phyloP scores from a whole-genome alignment of 345 rosid species.

The Murraya koenigii region DNA sequence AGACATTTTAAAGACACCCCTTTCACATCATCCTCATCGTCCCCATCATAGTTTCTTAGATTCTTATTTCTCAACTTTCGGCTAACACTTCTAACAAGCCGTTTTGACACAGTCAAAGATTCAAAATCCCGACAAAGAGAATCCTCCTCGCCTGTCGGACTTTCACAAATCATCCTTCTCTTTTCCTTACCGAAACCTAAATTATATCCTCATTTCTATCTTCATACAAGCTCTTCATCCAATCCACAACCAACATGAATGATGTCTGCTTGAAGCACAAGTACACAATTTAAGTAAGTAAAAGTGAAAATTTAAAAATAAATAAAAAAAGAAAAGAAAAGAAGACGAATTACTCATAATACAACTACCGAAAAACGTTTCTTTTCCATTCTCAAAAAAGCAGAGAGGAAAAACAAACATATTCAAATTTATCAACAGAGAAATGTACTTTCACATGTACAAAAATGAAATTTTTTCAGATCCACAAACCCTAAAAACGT shows the following conservation, averaged over 20 bases:
- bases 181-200: slow-evolving; percentile 11
- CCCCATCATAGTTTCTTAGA: slow-evolving; percentile 40
- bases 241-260: not conserved
- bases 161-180: slow-evolving; percentile 47
- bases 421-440: slow-evolving; percentile 2
- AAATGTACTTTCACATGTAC: not conserved
- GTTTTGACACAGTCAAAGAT: slow-evolving; percentile 65
- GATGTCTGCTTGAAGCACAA: not conserved
- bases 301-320: not conserved
- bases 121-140: slow-evolving; percentile 62
- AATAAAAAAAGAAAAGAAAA: not conserved
- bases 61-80: slow-evolving; percentile 67
- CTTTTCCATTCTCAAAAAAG: not conserved
- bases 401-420: not conserved
- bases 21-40: slow-evolving; percentile 46
- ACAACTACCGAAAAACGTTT: not conserved
- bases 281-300: not conserved
- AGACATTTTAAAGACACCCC: slow-evolving; percentile 72
- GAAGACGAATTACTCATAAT: not conserved
- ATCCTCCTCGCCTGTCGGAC: slow-evolving; percentile 43
- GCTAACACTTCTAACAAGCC: slow-evolving; percentile 73
- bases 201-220: slow-evolving; percentile 17
- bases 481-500: slow-evolving; percentile 4
- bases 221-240: not conserved
- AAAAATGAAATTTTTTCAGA: not conserved